Conservation (phyloP, 108 stramenopile species). For the Skeletonema costatum region DNA sequence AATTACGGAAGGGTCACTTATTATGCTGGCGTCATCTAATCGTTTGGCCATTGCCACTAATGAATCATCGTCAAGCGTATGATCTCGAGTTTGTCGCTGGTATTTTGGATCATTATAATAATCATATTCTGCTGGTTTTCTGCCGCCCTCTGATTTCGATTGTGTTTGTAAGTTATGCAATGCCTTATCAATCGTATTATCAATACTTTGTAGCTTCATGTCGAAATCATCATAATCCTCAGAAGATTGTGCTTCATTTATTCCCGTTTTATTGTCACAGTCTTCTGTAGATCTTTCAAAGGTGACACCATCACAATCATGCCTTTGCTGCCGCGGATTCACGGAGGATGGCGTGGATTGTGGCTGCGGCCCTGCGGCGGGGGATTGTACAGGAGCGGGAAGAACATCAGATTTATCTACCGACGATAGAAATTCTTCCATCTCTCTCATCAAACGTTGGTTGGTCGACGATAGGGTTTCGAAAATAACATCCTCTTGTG, state of each 20-base stretch:
- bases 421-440: slow-evolving; percentile 11
- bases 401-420: background rate
- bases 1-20: slow-evolving; percentile 6
- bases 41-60: slow-evolving; percentile 42
- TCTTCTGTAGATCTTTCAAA: background rate
- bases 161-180: background rate
- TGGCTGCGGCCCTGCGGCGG: background rate
- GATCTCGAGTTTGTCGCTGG: background rate
- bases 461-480: background rate
- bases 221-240: background rate
- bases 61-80: slow-evolving; percentile 17
- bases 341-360: background rate
- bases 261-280: background rate
- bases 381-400: background rate
- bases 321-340: background rate
- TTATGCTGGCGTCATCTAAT: slow-evolving; percentile 34
- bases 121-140: background rate
- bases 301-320: background rate
- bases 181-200: background rate
- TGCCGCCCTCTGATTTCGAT: background rate
- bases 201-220: background rate
- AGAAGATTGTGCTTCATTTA: background rate
- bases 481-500: background rate
- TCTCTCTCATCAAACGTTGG: slow-evolving; percentile 12
- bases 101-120: slow-evolving; percentile 6